Evolutionary conservation across 1,139 yeast species (phyloP), one percentile per base, ranked within the genome.

Genomic region (Pichia norvegensis): DNA sequence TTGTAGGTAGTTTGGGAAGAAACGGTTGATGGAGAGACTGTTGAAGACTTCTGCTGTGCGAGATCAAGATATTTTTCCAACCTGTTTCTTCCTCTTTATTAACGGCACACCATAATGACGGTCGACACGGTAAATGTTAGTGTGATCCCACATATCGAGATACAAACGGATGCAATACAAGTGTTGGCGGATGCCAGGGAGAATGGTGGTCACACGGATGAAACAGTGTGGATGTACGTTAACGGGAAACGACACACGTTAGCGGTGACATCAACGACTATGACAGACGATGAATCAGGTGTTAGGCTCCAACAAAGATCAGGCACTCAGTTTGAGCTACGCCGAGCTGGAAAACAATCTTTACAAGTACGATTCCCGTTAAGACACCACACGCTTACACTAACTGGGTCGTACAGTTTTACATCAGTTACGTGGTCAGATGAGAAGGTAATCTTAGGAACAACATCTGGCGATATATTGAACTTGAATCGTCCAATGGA

Each of bases 401-500:
- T 14, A 27, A 11, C 14, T 27, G 14, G 29, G 13, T 13, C 10
- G 14, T 14, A 14, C 29, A 27, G 29, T 33, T 33, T 33, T 33
- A 17, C 36, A 19, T 5, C 36, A n/a, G n/a, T 33, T 20, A 19
- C 22, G 5, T 14, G 9, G 36, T 33, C 19, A 9, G 20, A n/a
- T 21, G 5, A n/a, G 11, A 21, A 20, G 11, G 27, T n/a, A 22
- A 22, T 20, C n/a, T n/a, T 16, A 22, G 23, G 39, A 10, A 68
- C 70, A 22, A 58, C 65, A 9, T 42, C 58, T 5, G 85, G 85
- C 0, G 57, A 58, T 5, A 54, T 79, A 5, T 17, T 45, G 5
- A 40, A 46, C 25, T 22, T 47, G 4, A 22, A 38, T 7, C 20
- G 38, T 20, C 44, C 46, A 3, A 16, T 42, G 9, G 20, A 36